Base-by-base conservation (phyloP, 805 yeast genomes). In the Ogataea neopini region DNA sequence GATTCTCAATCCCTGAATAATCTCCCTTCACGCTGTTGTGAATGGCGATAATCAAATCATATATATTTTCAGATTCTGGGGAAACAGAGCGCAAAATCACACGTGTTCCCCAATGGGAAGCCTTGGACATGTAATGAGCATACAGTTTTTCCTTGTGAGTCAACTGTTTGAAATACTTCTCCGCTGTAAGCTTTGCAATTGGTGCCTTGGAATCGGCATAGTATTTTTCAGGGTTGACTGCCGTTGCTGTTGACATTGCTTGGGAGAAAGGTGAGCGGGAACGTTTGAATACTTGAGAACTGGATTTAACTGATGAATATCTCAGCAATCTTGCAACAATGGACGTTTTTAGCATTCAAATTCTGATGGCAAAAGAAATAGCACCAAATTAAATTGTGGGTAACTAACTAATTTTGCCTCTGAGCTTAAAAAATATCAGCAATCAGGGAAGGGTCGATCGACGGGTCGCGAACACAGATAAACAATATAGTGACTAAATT, bases 41-140 rank as follows among this genome's bases (percentile, higher is more conserved):
- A 47, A 88, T 67, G 1, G 64, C 61, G 52, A 89, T 64, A 43
- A 89, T 77, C 58, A 88, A 71, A 56, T 89, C 91, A 60, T 74
- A 88, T 49, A 88, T 85, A 18, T 67, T 63, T 65, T 89, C 96
- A 50, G 89, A 79, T 60, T 89, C 96, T 18, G 86, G 85, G 9
- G 91, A 83, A 5, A 89, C 95, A 34, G 89, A 88, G 59, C 96
- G 75, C 50, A 88, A 70, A 2, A 86, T 88, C 5, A 83, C 87
- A 52, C 94, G 74, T 9, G 94, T 77, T 32, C 97, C 97, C 68
- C 80, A 81, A 63, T 87, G 95, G 37, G 90, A 81, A 2, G 96
- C 96, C 60, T 84, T 80, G 33, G 91, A 81, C 67, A 89, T 79
- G 64, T 81, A 82, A 69, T 89, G 96, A 17, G 96, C 95, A 61